Evolutionary conservation across 106 monocot genomes (phyloP), one percentile per base, ranked within the genome.

Genomic region (Cymbidium sinense): DNA sequence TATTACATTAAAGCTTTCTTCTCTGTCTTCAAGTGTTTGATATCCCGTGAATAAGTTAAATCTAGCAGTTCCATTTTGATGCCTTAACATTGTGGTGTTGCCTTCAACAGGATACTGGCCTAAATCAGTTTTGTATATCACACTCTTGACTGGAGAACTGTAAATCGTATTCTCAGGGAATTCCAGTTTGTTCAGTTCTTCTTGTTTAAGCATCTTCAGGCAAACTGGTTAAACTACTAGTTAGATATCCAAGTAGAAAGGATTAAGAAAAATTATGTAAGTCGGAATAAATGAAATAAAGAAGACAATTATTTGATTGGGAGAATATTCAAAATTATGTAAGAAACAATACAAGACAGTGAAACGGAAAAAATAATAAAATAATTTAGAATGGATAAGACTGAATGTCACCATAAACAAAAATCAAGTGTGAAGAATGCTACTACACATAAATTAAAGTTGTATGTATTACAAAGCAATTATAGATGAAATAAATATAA

Each of bases 11-110:
- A 90, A 94, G 82, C 92, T 92, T 80, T 94, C 89, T 86, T 99
- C 92, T 87, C 94, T 86, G 69, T 94, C 92, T 78, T 81, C 70
- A 65, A 92, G 81, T 13, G 92, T 88, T 76, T 92, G 98, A 77
- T 82, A 58, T 78, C 98, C 98, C 28, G 90, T 99, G 82, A 92
- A 99, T 25, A 86, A 83, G 82, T 94, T 92, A 74, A 94, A 99
- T 75, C 94, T 87, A 79, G 84, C 41, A 55, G 73, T 36, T 81
- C 79, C 83, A 25, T 23, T 73, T 34, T 84, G 58, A 34, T 81
- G 73, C 19, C 65, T 67, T 64, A 51, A 75, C 35, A 79, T 44
- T 25, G 75, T 84, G 51, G 36, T 62, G 81, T 88, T 82, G 62
- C 43, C 83, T 69, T 73, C 74, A 23, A 51, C 11, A 29, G 78